These are phyloP conservation scores for Cryptococcus sp. DNA, from an alignment of 1,284 basidiomycete species.

Conservation along the genomic window DNA sequence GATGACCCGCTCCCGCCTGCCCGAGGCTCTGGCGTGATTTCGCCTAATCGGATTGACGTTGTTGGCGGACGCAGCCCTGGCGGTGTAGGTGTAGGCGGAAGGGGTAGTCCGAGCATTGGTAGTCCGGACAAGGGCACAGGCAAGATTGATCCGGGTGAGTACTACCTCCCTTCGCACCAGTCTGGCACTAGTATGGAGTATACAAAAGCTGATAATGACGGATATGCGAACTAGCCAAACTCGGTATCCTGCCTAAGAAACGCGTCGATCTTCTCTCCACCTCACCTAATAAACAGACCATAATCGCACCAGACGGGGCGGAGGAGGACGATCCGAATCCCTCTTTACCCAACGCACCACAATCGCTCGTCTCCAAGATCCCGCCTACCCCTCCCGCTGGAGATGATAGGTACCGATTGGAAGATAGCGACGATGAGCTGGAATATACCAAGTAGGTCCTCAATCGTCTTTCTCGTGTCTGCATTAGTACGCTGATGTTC, in stretches of 20 bases:
- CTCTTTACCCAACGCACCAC: constrained; percentile 30
- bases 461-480: not conserved
- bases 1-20: constrained; percentile 35
- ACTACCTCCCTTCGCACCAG: not conserved
- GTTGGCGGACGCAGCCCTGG: constrained; percentile 8
- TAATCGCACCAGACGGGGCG: constrained; percentile 3
- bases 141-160: constrained; percentile 53
- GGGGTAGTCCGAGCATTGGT: constrained; percentile 9
- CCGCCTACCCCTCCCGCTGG: constrained; percentile 44
- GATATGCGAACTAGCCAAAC: constrained; percentile 32
- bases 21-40: constrained; percentile 4
- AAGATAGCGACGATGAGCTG: constrained; percentile 51
- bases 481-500: constrained; percentile 2
- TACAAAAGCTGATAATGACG: too few species aligned
- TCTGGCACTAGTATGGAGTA: not conserved
- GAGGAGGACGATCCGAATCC: constrained; percentile 37
- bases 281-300: constrained; percentile 22
- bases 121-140: constrained; percentile 33
- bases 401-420: constrained; percentile 30
- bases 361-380: constrained; percentile 38
- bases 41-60: constrained; percentile 22
- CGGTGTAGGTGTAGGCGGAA: not conserved
- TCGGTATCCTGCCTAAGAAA: constrained; percentile 53
- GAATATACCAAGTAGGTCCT: constrained; percentile 51
- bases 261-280: constrained; percentile 49